Evolutionary conservation across 1,139 yeast genomes (phyloP), one percentile per base, ranked within the genome.

Genomic region (Kurtzmaniella quercitrusa): DNA sequence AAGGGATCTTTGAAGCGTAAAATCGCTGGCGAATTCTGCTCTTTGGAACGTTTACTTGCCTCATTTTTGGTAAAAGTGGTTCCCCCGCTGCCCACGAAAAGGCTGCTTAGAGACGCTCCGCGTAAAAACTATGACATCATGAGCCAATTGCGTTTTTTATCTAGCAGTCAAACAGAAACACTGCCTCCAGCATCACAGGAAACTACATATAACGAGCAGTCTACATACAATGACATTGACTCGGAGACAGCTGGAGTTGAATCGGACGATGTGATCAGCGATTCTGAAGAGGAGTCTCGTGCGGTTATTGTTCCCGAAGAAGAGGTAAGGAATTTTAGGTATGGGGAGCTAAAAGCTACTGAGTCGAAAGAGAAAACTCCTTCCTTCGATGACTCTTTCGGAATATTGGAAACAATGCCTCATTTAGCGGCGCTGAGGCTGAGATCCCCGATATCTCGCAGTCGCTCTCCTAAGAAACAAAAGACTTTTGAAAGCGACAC

Each of bases 231-330:
- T 6, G 21, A 23, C 8, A n/a, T 17, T 5, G 37, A 34, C 37
- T 11, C 3, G 3, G 23, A 34, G 6, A 17, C n/a, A 17, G 11
- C 11, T 7, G 26, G 11, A 21, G 11, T 21, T 11, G 26, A 21
- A 21, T 21, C 26, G 11, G 26, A 21, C 6, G 36, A 28, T 8
- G 45, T 51, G 1, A 50, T 63, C 9, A 60, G 65, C 33, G 67
- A 65, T 41, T 64, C 69, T 1, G 68, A 64, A 36, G 57, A 50
- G 28, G 64, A 53, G 16, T 38, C 39, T 3, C 14, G n/a, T 26
- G 42, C 46, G 16, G 32, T 47, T 9, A 32, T 55, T 4, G 42
- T 38, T 15, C 43, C 37, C 9, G 26, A 19, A 9, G 20, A 15
- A 4, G 45, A 36, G 19, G n/a, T 42, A 11, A 22, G 20, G n/a